A percentile compares a stretch with the other conserved stretches of the same genome.
Conservation (phyloP, 331 rosid genomes). For the Telfairia occidentalis region DNA sequence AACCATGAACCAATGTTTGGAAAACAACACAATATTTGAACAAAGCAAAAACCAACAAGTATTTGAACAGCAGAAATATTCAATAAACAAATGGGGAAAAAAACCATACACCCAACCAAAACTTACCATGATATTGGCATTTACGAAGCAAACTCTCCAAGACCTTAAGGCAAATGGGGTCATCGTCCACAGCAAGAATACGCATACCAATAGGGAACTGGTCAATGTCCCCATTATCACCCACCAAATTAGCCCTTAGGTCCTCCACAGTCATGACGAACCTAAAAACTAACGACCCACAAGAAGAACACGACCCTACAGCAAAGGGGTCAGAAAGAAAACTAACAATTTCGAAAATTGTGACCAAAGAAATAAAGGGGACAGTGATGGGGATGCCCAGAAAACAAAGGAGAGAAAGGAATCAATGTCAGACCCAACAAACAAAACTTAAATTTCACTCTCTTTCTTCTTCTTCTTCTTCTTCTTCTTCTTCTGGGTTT, state of each 20-base stretch:
- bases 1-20: not conserved
- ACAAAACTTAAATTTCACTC: not conserved
- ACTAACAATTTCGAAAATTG: not conserved
- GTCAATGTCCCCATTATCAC: constrained; percentile 23
- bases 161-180: constrained; percentile 60
- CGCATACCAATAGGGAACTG: constrained; percentile 78
- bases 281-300: constrained; percentile 23
- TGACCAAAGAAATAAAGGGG: not conserved
- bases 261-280: constrained; percentile 46
- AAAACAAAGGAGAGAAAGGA: not conserved
- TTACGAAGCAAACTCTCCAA: constrained; percentile 60
- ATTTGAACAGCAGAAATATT: not conserved
- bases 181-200: constrained; percentile 81
- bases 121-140: constrained; percentile 73
- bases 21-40: not conserved
- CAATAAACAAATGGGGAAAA: constrained; percentile 16
- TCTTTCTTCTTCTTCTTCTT: not conserved
- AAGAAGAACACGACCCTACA: constrained; percentile 14
- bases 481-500: not conserved
- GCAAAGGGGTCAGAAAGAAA: not conserved
- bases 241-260: constrained; percentile 23
- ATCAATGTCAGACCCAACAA: constrained; percentile 1
- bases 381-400: constrained; percentile 18
- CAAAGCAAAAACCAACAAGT: not conserved
- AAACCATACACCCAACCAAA: not conserved